Base-by-base conservation (phyloP, 2,329 filamentous ascomycete species). In the Beauveria rudraprayagi region DNA sequence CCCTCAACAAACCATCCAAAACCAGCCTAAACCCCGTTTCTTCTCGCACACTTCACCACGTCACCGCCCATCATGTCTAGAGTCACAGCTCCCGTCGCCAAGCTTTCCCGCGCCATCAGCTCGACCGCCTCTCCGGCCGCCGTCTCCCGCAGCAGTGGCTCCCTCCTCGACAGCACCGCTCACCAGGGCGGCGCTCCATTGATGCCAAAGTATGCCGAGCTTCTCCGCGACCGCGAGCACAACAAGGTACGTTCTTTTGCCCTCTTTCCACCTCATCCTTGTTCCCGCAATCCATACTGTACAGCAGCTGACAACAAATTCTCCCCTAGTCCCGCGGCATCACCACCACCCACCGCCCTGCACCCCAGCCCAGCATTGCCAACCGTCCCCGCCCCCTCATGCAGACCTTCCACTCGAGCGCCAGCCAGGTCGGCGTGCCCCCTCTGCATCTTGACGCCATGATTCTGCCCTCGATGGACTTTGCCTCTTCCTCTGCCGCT, bases 381-480 rank as follows among this genome's bases (percentile, higher is more conserved):
- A 72, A 74, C 69, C 78, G 77, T 65, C 73, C 74, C 62, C 74
- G 80, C 67, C 84, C 83, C 46, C 73, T 87, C 61, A 87, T 87
- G 84, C 84, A 87, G 74, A 83, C 81, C 68, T 86, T 87, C 76
- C 75, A 76, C 67, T 78, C 78, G 24, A 77, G 79, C 19, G 71
- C 78, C 7, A 70, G 79, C 17, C 76, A 77, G 60, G 75, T 78
- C n/a, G 70, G 76, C 16, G 66, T 71, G 11, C 68, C 74, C 30
- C 66, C 70, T 47, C 69, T 68, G 51, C 74, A 78, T 62, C 77
- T 85, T 62, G 82, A 86, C 73, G 77, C 75, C 69, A 75, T 79
- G 63, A 71, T 83, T 63, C 76, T 87, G 61, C 84, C 84, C 28
- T 70, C 75, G 61, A 70, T 78, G 14, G 71, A 74, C 50, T 63